Conservation (phyloP, 2,329 filamentous ascomycete species). For the Orbilia ellipsospora region DNA sequence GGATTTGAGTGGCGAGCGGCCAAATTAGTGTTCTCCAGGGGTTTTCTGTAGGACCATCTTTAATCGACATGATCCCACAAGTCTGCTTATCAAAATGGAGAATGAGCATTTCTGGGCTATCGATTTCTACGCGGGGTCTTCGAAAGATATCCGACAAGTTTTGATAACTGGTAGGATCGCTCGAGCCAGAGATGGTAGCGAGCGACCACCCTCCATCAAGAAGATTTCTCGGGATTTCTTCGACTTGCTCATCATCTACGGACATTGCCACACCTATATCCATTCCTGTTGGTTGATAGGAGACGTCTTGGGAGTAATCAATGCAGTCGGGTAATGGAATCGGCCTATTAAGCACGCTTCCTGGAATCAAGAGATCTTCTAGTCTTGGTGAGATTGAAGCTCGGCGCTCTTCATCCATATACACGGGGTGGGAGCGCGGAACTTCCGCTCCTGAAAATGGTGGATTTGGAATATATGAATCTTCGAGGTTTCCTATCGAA, state of each 20-base stretch:
- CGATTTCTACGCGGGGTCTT: slow-evolving; percentile 65
- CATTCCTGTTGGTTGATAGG: slow-evolving; percentile 34
- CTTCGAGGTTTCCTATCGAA: slow-evolving; percentile 39
- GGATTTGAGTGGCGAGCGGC: slow-evolving; percentile 73
- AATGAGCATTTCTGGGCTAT: slow-evolving; percentile 72
- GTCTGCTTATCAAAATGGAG: slow-evolving; percentile 74
- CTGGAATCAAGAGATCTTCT: slow-evolving; percentile 66
- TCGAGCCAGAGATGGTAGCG: slow-evolving; percentile 37
- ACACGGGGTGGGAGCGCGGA: slow-evolving; percentile 43
- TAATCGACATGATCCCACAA: slow-evolving; percentile 77
- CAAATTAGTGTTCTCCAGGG: slow-evolving; percentile 78
- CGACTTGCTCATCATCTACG: slow-evolving; percentile 66
- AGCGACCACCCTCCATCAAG: slow-evolving; percentile 33
- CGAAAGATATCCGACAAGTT: slow-evolving; percentile 61
- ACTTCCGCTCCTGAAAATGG: slow-evolving; percentile 41
- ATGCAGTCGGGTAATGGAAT: slow-evolving; percentile 60
- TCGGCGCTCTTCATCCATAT: slow-evolving; percentile 48
- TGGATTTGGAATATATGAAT: slow-evolving; percentile 44
- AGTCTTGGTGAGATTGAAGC: slow-evolving; percentile 63
- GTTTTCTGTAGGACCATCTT: slow-evolving; percentile 76
- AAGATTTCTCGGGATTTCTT: slow-evolving; percentile 67
- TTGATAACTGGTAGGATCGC: slow-evolving; percentile 27
- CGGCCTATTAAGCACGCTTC: slow-evolving; percentile 65
- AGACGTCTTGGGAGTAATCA: slow-evolving; percentile 53
- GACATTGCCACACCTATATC: slow-evolving; percentile 50